Conservation (phyloP, 768 basidiomycete species). For the Porpolomopsis calyptriformis region DNA sequence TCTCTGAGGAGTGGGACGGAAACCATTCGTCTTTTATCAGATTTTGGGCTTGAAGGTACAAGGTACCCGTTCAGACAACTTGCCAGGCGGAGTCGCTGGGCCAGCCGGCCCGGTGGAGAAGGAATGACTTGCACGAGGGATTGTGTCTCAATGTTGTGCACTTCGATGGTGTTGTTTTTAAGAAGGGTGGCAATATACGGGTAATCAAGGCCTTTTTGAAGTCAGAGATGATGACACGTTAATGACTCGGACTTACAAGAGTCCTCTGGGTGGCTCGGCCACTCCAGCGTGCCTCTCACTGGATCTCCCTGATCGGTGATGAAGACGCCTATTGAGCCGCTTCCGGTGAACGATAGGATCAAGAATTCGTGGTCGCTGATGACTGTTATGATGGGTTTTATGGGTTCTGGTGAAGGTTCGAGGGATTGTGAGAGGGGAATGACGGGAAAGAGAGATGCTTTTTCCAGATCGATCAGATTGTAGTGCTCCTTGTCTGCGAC, state of each 20-base stretch:
- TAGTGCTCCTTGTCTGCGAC: slow-evolving; percentile 67
- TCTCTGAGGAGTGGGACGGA: slow-evolving; percentile 22
- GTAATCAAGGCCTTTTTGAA: slow-evolving; percentile 57
- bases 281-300: slow-evolving; percentile 79
- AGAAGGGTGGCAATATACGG: slow-evolving; percentile 74
- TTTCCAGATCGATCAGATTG: slow-evolving; percentile 70
- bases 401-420: slow-evolving; percentile 27
- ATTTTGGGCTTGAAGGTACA: slow-evolving; percentile 38
- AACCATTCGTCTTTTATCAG: slow-evolving; percentile 36
- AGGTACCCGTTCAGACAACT: slow-evolving; percentile 36
- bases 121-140: slow-evolving; percentile 58
- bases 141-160: slow-evolving; percentile 74
- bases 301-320: slow-evolving; percentile 80
- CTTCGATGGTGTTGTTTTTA: slow-evolving; percentile 66
- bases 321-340: slow-evolving; percentile 76
- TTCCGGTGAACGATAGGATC: slow-evolving; percentile 75
- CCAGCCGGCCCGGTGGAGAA: slow-evolving; percentile 25
- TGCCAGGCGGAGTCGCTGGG: slow-evolving; percentile 25
- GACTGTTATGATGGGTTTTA: slow-evolving; percentile 66
- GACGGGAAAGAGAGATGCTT: slow-evolving; percentile 56
- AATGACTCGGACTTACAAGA: slow-evolving; percentile 46
- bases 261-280: slow-evolving; percentile 67
- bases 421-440: slow-evolving; percentile 69
- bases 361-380: slow-evolving; percentile 75
- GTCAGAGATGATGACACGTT: neutral